Evolutionary conservation across 768 basidiomycete species (phyloP), one percentile per base, ranked within the genome.

Genomic region (Xerocomus brunneocitrinus): DNA sequence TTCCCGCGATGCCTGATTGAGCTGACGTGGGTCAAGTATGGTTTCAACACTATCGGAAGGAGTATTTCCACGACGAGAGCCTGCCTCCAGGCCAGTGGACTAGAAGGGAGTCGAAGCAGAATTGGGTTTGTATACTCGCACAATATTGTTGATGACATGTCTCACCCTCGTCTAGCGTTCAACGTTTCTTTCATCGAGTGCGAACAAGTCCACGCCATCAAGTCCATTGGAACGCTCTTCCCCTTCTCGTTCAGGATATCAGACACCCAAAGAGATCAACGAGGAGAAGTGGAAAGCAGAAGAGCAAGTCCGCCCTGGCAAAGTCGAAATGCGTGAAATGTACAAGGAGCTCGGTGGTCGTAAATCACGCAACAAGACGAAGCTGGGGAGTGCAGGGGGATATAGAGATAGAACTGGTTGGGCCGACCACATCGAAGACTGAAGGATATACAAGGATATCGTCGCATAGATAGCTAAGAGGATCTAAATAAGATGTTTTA

Each of bases 311-410:
- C 61, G 67, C 42, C 91, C 89, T 28, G 81, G 81, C 45, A 95
- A 95, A 71, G 55, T 82, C 3, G 90, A 93, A 69, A 91, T 93
- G 87, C 80, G 93, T 38, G 88, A 87, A 62, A 84, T 87, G 78
- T 97, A 95, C 74, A 95, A 95, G 72, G 87, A 90, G 52, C 73
- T 95, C 9, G 88, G 87, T 19, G 93, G 93, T 14, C 79, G 93
- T 57, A 97, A 95, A 71, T 75, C 84, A 3, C 81, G 79, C 63
- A 72, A 67, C 14, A 97, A 95, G 73, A 75, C 76, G 36, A 92
- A 90, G 69, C 73, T 90, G 39, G 89, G 87, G 6, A 80, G 80
- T 53, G 64, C 76, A 2, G 79, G 79, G 8, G 78, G 81, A 8
- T 69, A 74, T 48, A 80, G 89, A 65, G 92, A 95, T 65, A 87